A percentile compares a stretch with the other conserved stretches of the same genome.
Evolutionary conservation across 306 rosid genomes (phyloP).

Genomic region (Glycine tomentella): DNA sequence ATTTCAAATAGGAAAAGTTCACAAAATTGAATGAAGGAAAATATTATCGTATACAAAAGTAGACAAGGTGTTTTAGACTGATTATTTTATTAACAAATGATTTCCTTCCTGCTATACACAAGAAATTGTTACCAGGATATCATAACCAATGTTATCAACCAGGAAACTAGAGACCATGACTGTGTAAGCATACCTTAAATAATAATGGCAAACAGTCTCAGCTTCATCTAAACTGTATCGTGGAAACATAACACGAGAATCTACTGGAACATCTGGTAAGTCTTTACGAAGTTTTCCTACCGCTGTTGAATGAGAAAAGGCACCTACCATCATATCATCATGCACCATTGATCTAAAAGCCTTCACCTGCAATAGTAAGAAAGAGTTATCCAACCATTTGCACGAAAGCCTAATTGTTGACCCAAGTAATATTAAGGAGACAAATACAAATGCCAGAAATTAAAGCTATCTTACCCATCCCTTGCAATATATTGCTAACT

Average conservation of each 20-base stretch:
- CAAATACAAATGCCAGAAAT: neutral
- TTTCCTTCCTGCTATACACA: constrained; percentile 10
- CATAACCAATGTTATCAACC: constrained; percentile 22
- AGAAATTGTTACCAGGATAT: constrained; percentile 21
- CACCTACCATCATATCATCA: constrained; percentile 97
- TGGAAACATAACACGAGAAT: constrained; percentile 76
- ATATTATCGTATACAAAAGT: neutral
- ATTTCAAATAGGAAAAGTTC: constrained; percentile 18
- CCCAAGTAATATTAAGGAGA: neutral
- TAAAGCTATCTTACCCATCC: neutral
- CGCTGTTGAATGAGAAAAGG: constrained; percentile 95
- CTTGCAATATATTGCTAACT: neutral
- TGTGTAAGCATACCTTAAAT: constrained; percentile 67
- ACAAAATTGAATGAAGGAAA: neutral
- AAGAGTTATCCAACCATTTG: constrained; percentile 24
- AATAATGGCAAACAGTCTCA: constrained; percentile 81
- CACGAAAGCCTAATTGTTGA: constrained; percentile 23
- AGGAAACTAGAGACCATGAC: constrained; percentile 14
- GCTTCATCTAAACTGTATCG: constrained; percentile 95
- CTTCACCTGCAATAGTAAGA: constrained; percentile 73
- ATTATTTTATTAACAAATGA: constrained; percentile 14
- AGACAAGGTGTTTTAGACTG: constrained; percentile 4
- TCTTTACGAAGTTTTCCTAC: constrained; percentile 93
- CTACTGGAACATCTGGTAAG: constrained; percentile 88
- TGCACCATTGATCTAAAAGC: constrained; percentile 93